Base-by-base conservation (phyloP, 2,329 filamentous ascomycete genomes). In the Elsinoe batatas region DNA sequence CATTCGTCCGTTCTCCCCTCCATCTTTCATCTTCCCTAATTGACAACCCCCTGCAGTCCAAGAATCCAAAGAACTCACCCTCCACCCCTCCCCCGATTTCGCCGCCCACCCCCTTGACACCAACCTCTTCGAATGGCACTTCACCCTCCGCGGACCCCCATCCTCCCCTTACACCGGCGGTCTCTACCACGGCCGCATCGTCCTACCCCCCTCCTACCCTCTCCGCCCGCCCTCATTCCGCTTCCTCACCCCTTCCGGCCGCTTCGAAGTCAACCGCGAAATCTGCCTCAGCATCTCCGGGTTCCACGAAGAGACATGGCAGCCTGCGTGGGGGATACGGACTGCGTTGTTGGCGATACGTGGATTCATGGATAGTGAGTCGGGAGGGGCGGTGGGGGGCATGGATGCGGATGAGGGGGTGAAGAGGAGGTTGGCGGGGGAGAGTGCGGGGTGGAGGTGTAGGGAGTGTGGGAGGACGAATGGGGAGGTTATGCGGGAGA, bases 81-180 rank as follows among this genome's bases (percentile, higher is more conserved):
- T 77, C 57, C 80, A 86, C 36, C 89, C 91, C 3, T 93, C 88
- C 2, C 77, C 87, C 54, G 89, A 95, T 74, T 94, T 91, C 72
- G 82, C 85, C 63, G 93, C 91, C 38, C 78, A 84, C 3, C 93
- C 93, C 0, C 81, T 91, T 59, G 91, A 97, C 67, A 78, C 82
- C 32, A 90, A 97, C 71, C 83, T 98, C 54, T 95, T 95, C 73
- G 91, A 97, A 72, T 98, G 93, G 93, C 93, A 98, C 75, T 98
- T 97, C 73, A 98, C 93, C 0, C 78, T 98, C n/a, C 83, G 85
- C 53, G 93, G 93, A 0, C 91, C 91, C 0, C 91, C 91, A 0
- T 76, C 81, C 15, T 91, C 89, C 0, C 81, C 84, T 36, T 96
- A 91, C 72, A 81, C 82, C 43, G 75, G 78, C 32, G 93, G 93